Percentiles rank a stretch among this genome's conserved stretches.
These are phyloP conservation scores for Fraxinus ornus DNA, from an alignment of 305 asterid species.

Conservation along the genomic window DNA sequence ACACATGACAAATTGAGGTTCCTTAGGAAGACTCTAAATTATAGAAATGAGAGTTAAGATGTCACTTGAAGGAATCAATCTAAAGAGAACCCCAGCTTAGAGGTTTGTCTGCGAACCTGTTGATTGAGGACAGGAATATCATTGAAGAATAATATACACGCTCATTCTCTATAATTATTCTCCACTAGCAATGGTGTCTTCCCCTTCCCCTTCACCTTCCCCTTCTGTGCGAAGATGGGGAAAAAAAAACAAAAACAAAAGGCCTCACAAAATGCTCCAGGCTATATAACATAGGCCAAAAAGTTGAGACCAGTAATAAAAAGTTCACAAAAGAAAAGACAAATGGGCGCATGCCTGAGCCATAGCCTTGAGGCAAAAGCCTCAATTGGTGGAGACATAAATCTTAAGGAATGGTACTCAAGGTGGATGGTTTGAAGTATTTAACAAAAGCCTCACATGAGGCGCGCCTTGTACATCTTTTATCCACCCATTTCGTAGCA, in stretches of 20 bases:
- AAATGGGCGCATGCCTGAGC: background rate
- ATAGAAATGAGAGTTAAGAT: background rate
- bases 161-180: background rate
- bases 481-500: background rate
- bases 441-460: background rate
- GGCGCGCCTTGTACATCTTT: background rate
- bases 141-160: background rate
- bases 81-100: background rate
- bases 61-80: background rate
- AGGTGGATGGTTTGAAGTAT: background rate
- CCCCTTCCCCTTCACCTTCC: background rate
- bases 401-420: background rate
- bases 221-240: background rate
- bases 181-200: background rate
- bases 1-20: background rate
- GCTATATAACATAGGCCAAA: background rate
- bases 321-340: background rate
- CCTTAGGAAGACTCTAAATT: background rate
- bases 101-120: background rate
- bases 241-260: background rate
- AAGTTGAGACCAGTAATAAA: background rate
- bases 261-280: background rate
- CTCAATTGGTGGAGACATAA: background rate
- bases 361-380: background rate
- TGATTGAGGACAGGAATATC: background rate